A percentile compares a stretch with the other conserved stretches of the same genome.
These are phyloP conservation scores for Skeletonema menzelii DNA, from an alignment of 108 stramenopile species.

Conservation along the genomic window DNA sequence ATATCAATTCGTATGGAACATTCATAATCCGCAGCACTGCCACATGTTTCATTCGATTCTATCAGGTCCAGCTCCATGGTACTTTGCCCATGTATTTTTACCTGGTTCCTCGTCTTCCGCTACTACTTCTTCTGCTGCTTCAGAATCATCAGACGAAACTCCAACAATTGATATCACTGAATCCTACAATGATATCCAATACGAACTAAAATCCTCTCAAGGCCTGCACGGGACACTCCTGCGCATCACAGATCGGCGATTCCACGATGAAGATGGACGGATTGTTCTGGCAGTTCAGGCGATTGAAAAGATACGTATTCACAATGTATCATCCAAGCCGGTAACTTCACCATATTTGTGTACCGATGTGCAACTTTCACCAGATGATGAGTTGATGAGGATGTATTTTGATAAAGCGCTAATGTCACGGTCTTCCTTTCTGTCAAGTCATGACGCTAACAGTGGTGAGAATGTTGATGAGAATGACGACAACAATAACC, in stretches of 20 bases:
- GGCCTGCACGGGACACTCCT: conserved; percentile 49
- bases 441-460: conserved; percentile 1
- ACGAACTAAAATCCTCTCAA: neutral
- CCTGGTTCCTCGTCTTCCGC: conserved; percentile 6
- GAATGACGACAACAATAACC: conserved; percentile 6
- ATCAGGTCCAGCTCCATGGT: conserved; percentile 41
- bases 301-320: conserved; percentile 40
- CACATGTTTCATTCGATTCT: conserved; percentile 64
- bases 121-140: neutral
- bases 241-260: conserved; percentile 46
- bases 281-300: conserved; percentile 51
- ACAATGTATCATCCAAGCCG: conserved; percentile 4
- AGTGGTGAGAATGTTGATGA: neutral
- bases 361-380: conserved; percentile 45
- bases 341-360: conserved; percentile 37
- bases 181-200: conserved; percentile 15
- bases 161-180: conserved; percentile 1
- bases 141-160: neutral
- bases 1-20: conserved; percentile 61
- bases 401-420: conserved; percentile 27
- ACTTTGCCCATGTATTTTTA: conserved; percentile 52
- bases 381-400: conserved; percentile 47
- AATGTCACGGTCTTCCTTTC: conserved; percentile 15
- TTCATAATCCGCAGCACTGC: conserved; percentile 56
- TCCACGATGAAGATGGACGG: conserved; percentile 47